Conservation (phyloP, 257 asterid species). For the Ajuga chamaepitys region DNA sequence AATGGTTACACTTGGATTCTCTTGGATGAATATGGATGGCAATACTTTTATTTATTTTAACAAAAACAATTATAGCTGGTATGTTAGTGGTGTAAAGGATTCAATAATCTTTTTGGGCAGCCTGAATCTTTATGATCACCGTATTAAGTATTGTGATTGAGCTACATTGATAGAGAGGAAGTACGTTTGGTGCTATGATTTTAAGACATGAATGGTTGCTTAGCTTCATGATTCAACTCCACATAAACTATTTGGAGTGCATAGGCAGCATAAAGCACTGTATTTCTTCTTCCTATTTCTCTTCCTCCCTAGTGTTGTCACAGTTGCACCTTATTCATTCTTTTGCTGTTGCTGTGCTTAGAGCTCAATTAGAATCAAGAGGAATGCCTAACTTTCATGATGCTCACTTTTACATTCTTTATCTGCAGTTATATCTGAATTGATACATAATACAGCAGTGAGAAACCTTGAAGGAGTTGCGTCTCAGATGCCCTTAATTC, state of each 20-base stretch:
- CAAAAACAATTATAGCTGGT: not conserved
- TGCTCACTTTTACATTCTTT: conserved; percentile 19
- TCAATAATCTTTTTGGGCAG: not conserved
- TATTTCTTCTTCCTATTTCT: not conserved
- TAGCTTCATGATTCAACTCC: not conserved
- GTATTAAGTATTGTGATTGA: not conserved
- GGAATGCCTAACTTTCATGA: conserved; percentile 12
- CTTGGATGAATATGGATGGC: not conserved
- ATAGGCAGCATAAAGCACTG: not conserved
- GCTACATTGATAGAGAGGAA: not conserved
- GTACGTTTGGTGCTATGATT: not conserved
- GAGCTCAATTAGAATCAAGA: conserved; percentile 1
- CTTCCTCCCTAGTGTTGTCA: not conserved
- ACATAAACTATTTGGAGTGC: not conserved
- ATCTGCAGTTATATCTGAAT: conserved; percentile 84
- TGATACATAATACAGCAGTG: conserved; percentile 81
- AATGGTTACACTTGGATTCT: too few relatives aligned
- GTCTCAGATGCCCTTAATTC: conserved; percentile 83
- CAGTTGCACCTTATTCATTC: not conserved
- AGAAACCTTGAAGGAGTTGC: conserved; percentile 63
- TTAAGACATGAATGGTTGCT: not conserved
- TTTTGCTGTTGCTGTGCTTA: not conserved
- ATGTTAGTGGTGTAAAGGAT: not conserved
- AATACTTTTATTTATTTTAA: not conserved
- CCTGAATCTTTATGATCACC: not conserved